Evolutionary conservation across 164 flowering plant species (phyloP).

Genomic region (Vitis rupestris): DNA sequence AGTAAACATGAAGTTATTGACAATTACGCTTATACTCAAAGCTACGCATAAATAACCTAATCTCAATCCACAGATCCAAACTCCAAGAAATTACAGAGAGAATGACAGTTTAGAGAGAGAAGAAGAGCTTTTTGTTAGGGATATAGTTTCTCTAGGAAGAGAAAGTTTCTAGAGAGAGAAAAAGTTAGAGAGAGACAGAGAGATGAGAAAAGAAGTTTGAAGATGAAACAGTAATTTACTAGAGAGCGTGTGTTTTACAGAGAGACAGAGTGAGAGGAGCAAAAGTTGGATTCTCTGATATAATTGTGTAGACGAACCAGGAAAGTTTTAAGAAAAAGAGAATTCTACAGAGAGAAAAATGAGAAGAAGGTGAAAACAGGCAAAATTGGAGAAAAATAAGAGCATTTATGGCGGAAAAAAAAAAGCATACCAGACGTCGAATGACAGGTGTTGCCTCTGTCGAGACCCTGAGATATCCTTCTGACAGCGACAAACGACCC

Average conservation of each 20-base stretch:
- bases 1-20: constrained; percentile 16
- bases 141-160: neutral
- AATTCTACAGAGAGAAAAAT: constrained; percentile 4
- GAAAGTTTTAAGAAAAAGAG: neutral
- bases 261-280: no score
- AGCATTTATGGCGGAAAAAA: no score
- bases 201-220: neutral
- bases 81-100: neutral
- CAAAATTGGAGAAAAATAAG: no score
- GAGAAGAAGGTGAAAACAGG: neutral
- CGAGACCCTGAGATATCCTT: constrained; percentile 79
- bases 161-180: constrained; percentile 1
- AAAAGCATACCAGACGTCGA: constrained; percentile 49
- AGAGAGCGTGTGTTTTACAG: no score
- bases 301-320: no score
- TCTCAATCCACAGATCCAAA: constrained; percentile 13
- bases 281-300: no score
- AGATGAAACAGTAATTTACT: no score
- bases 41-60: neutral
- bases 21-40: neutral
- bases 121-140: neutral
- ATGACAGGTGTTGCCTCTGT: constrained; percentile 55
- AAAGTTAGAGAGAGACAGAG: constrained; percentile 11
- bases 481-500: constrained; percentile 90
- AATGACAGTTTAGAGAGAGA: neutral